phyloP scores from a whole-genome alignment of 2,329 filamentous ascomycete species.

The Didymella glomerata region DNA sequence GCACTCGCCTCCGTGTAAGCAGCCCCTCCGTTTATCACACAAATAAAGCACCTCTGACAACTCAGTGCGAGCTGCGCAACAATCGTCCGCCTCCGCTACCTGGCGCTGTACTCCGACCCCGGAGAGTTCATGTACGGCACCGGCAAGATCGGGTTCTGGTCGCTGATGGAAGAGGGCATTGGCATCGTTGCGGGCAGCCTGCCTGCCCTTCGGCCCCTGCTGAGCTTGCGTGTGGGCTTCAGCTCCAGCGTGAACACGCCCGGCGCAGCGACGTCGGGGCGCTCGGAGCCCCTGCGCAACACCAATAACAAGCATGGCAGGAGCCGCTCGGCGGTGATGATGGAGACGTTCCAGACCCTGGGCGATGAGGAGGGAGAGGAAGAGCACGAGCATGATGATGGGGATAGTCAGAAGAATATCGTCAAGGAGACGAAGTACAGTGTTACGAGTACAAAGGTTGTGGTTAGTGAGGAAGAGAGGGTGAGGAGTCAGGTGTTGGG shows the following conservation, averaged over 20 bases:
- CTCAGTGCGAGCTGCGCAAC: conserved; percentile 50
- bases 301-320: background rate
- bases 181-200: conserved; percentile 58
- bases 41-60: too few relatives aligned
- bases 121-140: conserved; percentile 54
- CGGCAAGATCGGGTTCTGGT: conserved; percentile 57
- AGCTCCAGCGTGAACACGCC: conserved; percentile 30
- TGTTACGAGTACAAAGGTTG: conserved; percentile 15
- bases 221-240: conserved; percentile 34
- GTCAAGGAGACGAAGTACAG: conserved; percentile 48
- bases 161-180: conserved; percentile 56
- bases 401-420: conserved; percentile 51
- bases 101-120: conserved; percentile 53
- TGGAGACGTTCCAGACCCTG: conserved; percentile 31
- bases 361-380: conserved; percentile 23
- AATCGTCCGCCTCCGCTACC: conserved; percentile 55
- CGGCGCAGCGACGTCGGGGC: conserved; percentile 26
- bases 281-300: conserved; percentile 21
- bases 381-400: conserved; percentile 23
- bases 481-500: conserved; percentile 6
- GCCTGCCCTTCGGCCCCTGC: conserved; percentile 56
- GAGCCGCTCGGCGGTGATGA: conserved; percentile 21
- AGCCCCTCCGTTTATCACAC: background rate
- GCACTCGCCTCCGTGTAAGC: conserved; percentile 54
- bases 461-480: conserved; percentile 5